phyloP scores from a whole-genome alignment of 805 yeast species.

The Cyberlindnera bimundalis region DNA sequence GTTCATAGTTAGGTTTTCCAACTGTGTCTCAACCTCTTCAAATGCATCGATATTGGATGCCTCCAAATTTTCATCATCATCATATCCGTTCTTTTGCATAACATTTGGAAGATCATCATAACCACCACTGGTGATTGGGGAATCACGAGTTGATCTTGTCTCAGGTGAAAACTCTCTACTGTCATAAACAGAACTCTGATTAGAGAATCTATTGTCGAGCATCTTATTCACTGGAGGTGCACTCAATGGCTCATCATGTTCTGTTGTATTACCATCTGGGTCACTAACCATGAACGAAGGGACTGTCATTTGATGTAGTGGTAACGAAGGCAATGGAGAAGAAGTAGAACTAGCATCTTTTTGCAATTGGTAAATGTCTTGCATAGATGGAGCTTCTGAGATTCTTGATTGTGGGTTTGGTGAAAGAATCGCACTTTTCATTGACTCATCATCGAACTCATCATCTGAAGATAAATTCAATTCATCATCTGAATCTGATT shows the following conservation, averaged over 20 bases:
- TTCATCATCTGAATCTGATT: slow-evolving; percentile 8
- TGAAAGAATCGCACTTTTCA: slow-evolving; percentile 18
- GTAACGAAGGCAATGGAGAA: slow-evolving; percentile 3
- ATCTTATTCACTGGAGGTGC: slow-evolving; percentile 3
- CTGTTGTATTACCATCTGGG: slow-evolving; percentile 8
- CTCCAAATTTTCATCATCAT: background rate
- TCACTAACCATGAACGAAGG: slow-evolving; percentile 15
- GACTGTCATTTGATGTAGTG: slow-evolving; percentile 1
- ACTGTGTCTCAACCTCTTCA: slow-evolving; percentile 20
- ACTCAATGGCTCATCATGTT: slow-evolving; percentile 4
- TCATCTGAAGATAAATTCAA: slow-evolving; percentile 13
- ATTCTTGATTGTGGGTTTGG: slow-evolving; percentile 8
- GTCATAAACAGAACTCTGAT: slow-evolving; percentile 15
- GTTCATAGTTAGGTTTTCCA: slow-evolving; percentile 18
- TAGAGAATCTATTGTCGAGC: slow-evolving; percentile 5
- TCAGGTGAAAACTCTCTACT: slow-evolving; percentile 9
- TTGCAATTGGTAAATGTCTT: background rate
- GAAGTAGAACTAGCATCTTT: slow-evolving; percentile 1
- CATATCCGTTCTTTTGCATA: background rate
- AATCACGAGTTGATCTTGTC: background rate
- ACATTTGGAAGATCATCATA: background rate
- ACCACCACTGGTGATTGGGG: slow-evolving; percentile 2
- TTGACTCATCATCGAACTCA: slow-evolving; percentile 19
- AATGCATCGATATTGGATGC: slow-evolving; percentile 13
- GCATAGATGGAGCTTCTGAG: slow-evolving; percentile 4